Base-by-base conservation (phyloP, 441 rosid species). In the Omphalea diandra region DNA sequence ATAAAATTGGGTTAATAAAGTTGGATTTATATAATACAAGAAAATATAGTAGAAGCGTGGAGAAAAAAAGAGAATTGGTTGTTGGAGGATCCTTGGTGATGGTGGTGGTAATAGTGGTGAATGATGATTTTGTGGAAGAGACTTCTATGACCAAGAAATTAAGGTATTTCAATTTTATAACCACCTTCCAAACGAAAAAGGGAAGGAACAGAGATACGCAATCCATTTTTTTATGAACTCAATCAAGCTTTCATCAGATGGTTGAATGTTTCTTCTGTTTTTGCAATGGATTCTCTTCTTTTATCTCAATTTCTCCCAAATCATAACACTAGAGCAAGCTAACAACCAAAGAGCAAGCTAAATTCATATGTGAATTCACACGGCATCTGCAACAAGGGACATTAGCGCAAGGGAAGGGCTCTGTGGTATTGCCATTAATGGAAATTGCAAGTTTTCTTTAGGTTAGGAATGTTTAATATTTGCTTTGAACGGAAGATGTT, bases 101-200 rank as follows among this genome's bases (percentile, higher is more conserved):
- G 72, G 63, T 49, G 79, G 72, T 55, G 78, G 67, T 47, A 22
- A 49, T 65, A 61, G 63, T 46, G 70, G 56, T 41, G 63, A 67
- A 72, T 57, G 71, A 80, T 71, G 70, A 79, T 80, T 35, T 83
- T 84, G 76, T 79, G 81, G 75, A 85, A 78, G 83, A 81, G 75
- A 79, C 78, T 83, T 44, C 71, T 50, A 79, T 80, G 76, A 79
- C 80, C 67, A 80, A 76, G 68, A 82, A 75, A 41, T 80, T 76
- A 0, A 74, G 83, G 67, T 74, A 73, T 69, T 84, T 84, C 47
- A 84, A 69, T 74, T 81, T 82, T 63, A 84, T 61, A 40, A 83
- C 79, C 12, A 81, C 35, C 62, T 84, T 86, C 57, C 83, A 69
- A 71, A 84, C 68, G 71, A 83, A 80, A 77, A 84, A 82, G 10